These are phyloP conservation scores for Eimeria falciformis DNA, from an alignment of 169 alveolate species.

Conservation along the genomic window DNA sequence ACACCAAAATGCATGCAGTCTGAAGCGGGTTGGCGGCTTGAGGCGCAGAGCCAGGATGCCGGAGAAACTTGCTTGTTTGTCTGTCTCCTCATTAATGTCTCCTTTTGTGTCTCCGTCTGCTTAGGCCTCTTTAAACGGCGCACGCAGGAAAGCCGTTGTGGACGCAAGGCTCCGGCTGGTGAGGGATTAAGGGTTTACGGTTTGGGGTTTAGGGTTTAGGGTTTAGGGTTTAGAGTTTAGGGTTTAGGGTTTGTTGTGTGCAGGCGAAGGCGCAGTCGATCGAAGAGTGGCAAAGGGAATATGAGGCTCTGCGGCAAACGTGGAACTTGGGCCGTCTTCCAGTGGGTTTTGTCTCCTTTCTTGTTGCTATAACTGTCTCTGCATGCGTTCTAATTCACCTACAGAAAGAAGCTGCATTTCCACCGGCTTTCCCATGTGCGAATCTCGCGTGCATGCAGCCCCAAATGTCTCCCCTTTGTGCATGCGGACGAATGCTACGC, in stretches of 20 bases:
- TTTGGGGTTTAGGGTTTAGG: not conserved
- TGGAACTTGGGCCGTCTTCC: too few species aligned
- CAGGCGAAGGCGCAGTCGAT: constrained; percentile 11
- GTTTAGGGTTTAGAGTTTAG: not conserved
- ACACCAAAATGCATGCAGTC: too few species aligned
- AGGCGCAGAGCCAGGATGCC: too few species aligned
- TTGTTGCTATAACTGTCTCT: too few species aligned
- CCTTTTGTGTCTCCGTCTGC: not conserved
- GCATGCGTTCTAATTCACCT: too few species aligned
- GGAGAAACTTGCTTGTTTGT: not conserved
- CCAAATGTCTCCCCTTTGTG: too few species aligned
- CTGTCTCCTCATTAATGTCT: not conserved
- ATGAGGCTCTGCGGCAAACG: not conserved
- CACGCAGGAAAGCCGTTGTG: not conserved
- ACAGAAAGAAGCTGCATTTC: too few species aligned
- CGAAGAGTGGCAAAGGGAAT: constrained; percentile 1
- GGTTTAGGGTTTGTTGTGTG: not conserved
- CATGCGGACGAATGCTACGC: too few species aligned
- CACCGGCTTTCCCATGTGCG: too few species aligned
- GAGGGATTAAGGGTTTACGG: not conserved
- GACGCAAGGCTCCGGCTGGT: constrained; percentile 23
- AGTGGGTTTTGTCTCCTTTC: too few species aligned
- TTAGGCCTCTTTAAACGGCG: not conserved
- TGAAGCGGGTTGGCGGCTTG: too few species aligned
- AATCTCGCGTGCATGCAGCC: too few species aligned